A percentile compares a stretch with the other conserved stretches of the same genome.
Conservation (phyloP, 106 monocot species). For the Ottelia alismoides region DNA sequence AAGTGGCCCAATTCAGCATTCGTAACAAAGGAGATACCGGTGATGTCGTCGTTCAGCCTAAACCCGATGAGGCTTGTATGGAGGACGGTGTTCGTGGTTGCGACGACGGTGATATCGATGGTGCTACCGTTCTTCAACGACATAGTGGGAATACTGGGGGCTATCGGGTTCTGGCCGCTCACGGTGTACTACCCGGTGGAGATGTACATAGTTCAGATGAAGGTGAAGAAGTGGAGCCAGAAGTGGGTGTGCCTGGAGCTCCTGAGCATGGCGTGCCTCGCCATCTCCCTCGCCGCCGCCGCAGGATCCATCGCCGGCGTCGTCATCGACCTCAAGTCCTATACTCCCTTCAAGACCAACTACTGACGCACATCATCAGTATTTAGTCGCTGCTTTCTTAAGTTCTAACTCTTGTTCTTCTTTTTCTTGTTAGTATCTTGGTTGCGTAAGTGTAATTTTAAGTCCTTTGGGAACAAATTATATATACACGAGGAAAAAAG, state of each 20-base stretch:
- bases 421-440: too few species aligned
- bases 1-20: constrained; percentile 19
- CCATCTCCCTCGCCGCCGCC: constrained; percentile 2
- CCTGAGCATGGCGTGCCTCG: constrained; percentile 4
- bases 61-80: constrained; percentile 30
- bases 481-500: too few species aligned
- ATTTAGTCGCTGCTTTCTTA: too few species aligned
- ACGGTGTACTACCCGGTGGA: constrained; percentile 11
- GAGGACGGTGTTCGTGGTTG: constrained; percentile 17
- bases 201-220: constrained; percentile 10
- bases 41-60: constrained; percentile 2
- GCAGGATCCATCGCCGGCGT: constrained; percentile 10
- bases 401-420: too few species aligned
- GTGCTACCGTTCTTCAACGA: constrained; percentile 10
- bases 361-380: too few species aligned
- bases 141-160: constrained; percentile 9
- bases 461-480: too few species aligned
- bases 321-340: constrained; percentile 5
- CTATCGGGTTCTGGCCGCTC: constrained; percentile 12
- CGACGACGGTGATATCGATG: constrained; percentile 8
- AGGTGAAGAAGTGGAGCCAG: constrained; percentile 4
- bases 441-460: too few species aligned
- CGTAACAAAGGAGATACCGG: constrained; percentile 15
- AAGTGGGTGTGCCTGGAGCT: constrained; percentile 6
- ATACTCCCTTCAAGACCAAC: constrained; percentile 4